Conservation (phyloP, 768 basidiomycete species). For the Psilocybe sp. region DNA sequence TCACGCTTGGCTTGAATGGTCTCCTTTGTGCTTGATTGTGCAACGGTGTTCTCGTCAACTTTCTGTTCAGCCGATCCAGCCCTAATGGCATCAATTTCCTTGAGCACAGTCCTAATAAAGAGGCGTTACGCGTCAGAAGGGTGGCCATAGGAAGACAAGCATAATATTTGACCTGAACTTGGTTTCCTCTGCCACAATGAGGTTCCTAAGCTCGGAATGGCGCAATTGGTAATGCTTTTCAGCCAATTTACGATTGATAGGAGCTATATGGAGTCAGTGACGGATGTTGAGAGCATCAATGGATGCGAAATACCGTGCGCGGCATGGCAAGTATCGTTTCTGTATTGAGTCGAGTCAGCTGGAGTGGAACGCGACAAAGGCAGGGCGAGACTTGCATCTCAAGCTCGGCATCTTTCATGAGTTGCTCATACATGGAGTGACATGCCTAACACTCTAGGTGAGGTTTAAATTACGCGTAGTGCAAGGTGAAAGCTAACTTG, state of each 20-base stretch:
- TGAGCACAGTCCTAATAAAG: conserved; percentile 50
- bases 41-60: conserved; percentile 23
- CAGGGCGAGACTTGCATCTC: conserved; percentile 47
- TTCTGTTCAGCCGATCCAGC: conserved; percentile 61
- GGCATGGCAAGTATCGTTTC: conserved; percentile 47
- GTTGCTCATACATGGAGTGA: conserved; percentile 56
- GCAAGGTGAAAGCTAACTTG: conserved; percentile 43
- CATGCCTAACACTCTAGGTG: conserved; percentile 31
- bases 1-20: neutral
- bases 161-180: conserved; percentile 66
- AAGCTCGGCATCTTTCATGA: conserved; percentile 68
- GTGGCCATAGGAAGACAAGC: neutral
- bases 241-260: conserved; percentile 65
- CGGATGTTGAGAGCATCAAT: neutral
- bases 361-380: conserved; percentile 1
- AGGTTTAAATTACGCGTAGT: conserved; percentile 5
- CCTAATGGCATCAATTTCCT: conserved; percentile 78
- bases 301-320: conserved; percentile 46
- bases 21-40: neutral
- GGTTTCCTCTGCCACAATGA: conserved; percentile 70
- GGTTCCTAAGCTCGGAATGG: conserved; percentile 65
- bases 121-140: conserved; percentile 1
- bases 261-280: conserved; percentile 39
- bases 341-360: conserved; percentile 19
- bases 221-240: conserved; percentile 71